A percentile compares a stretch with the other conserved stretches of the same genome.
These are phyloP conservation scores for Vicia faba DNA, from an alignment of 306 rosid genomes.

Conservation along the genomic window DNA sequence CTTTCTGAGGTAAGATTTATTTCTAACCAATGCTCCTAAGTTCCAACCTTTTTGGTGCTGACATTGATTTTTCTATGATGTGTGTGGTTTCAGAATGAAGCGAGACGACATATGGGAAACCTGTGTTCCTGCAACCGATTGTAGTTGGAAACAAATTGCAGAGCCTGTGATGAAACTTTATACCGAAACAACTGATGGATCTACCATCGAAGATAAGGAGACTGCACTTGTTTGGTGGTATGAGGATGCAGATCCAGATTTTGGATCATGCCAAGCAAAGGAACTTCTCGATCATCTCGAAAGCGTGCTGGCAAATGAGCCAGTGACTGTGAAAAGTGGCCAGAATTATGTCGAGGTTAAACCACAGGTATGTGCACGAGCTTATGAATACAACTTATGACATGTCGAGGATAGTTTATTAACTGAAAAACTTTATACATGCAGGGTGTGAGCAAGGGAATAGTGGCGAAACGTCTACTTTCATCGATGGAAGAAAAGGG, in stretches of 20 bases:
- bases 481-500: constrained; percentile 57
- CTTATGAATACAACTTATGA: not conserved
- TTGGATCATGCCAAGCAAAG: constrained; percentile 91
- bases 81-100: constrained; percentile 43
- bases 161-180: constrained; percentile 88
- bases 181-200: constrained; percentile 88
- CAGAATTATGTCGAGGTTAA: constrained; percentile 84
- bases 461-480: constrained; percentile 71
- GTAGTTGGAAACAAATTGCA: constrained; percentile 82
- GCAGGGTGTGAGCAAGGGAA: constrained; percentile 90
- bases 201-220: constrained; percentile 79
- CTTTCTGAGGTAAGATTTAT: constrained; percentile 58
- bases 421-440: not conserved
- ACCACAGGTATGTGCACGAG: constrained; percentile 70
- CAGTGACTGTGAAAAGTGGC: constrained; percentile 87
- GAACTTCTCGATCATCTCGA: constrained; percentile 93
- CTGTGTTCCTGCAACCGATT: constrained; percentile 58
- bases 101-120: constrained; percentile 69
- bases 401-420: not conserved
- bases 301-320: constrained; percentile 90
- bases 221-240: constrained; percentile 91
- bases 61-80: constrained; percentile 13
- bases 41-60: not conserved
- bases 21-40: not conserved
- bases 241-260: constrained; percentile 82